These are phyloP conservation scores for Albatrellus sp. DNA, from an alignment of 1,284 basidiomycete genomes.

Conservation along the genomic window DNA sequence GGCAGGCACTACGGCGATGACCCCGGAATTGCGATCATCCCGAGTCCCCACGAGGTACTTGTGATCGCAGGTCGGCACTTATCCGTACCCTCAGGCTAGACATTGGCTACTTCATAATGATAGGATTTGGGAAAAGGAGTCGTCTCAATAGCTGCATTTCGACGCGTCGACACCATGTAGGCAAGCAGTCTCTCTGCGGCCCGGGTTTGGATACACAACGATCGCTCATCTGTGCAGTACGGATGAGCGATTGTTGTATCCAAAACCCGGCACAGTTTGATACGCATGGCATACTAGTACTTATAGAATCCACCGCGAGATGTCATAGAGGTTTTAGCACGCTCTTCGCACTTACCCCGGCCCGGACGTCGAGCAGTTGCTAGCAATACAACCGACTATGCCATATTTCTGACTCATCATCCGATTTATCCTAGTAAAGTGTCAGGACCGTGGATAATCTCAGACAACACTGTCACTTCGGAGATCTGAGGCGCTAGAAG, in stretches of 20 bases:
- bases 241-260: too few species aligned
- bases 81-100: too few species aligned
- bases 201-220: constrained; percentile 8
- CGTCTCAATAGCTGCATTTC: constrained; percentile 23
- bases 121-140: too few species aligned
- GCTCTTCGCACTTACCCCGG: constrained; percentile 53
- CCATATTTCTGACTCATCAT: background rate
- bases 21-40: too few species aligned
- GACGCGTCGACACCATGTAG: constrained; percentile 51
- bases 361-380: constrained; percentile 47
- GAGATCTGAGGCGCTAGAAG: constrained; percentile 57
- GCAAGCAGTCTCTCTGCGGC: constrained; percentile 11
- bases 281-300: constrained; percentile 73
- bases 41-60: too few species aligned
- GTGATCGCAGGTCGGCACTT: too few species aligned
- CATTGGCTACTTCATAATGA: too few species aligned
- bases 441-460: constrained; percentile 75
- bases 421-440: constrained; percentile 70
- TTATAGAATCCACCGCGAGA: constrained; percentile 65
- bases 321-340: constrained; percentile 64
- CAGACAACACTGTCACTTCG: constrained; percentile 54
- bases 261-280: too few species aligned
- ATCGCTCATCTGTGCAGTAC: constrained; percentile 22
- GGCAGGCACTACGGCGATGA: too few species aligned
- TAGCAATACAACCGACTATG: constrained; percentile 32